Percentiles rank a stretch among this genome's conserved stretches.
phyloP scores from a whole-genome alignment of 2,329 filamentous ascomycete genomes.

The Endothia cerciana region DNA sequence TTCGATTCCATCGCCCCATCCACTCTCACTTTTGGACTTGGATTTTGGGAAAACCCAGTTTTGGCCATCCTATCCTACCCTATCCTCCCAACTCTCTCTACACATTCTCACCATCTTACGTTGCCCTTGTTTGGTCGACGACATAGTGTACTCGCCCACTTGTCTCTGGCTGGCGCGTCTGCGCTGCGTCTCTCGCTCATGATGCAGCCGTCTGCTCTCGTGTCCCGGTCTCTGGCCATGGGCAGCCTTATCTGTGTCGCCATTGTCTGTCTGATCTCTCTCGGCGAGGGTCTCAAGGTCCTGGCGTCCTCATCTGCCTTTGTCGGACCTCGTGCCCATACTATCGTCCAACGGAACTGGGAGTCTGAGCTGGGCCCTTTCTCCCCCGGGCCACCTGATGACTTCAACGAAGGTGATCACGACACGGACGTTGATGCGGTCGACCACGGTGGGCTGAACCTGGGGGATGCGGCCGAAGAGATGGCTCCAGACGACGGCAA shows the following conservation, averaged over 20 bases:
- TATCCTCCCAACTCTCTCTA: neutral
- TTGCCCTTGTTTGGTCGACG: neutral
- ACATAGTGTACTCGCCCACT: neutral
- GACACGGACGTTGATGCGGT: neutral
- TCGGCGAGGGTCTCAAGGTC: slow-evolving; percentile 20
- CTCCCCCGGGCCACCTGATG: slow-evolving; percentile 5
- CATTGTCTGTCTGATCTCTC: slow-evolving; percentile 22
- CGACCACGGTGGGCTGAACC: neutral
- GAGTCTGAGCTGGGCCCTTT: slow-evolving; percentile 25
- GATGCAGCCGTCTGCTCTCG: slow-evolving; percentile 25
- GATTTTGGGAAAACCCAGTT: slow-evolving; percentile 30
- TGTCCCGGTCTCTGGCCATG: slow-evolving; percentile 18
- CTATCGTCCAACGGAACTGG: slow-evolving; percentile 19
- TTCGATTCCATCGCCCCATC: slow-evolving; percentile 1
- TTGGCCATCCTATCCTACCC: slow-evolving; percentile 24
- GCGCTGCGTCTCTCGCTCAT: slow-evolving; percentile 7
- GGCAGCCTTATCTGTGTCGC: slow-evolving; percentile 11
- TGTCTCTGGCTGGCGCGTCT: slow-evolving; percentile 2
- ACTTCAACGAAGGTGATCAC: neutral
- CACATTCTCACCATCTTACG: neutral
- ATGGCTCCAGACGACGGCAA: neutral
- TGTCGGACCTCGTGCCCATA: neutral
- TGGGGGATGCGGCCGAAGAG: neutral
- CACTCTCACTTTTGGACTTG: slow-evolving; percentile 27
- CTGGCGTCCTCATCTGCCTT: slow-evolving; percentile 10